phyloP scores from a whole-genome alignment of 345 rosid species.

The Crucihimalaya himalaica region DNA sequence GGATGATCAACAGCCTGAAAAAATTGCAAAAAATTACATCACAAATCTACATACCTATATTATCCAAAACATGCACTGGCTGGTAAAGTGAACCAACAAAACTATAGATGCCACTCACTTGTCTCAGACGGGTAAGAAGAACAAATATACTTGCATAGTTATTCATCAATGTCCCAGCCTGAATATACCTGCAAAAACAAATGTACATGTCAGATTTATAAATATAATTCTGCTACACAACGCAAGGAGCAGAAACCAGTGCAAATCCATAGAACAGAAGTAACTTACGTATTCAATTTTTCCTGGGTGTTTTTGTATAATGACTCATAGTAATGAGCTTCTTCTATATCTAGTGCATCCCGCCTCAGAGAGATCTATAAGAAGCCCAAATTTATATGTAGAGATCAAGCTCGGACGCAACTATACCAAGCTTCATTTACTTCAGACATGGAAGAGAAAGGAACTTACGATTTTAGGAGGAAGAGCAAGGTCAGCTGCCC shows the following conservation, averaged over 20 bases:
- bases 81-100: constrained; percentile 20
- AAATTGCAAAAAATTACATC: constrained; percentile 36
- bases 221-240: not conserved
- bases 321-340: constrained; percentile 84
- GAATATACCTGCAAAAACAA: constrained; percentile 62
- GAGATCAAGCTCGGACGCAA: constrained; percentile 12
- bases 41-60: constrained; percentile 19
- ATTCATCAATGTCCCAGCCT: constrained; percentile 86
- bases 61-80: not conserved
- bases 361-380: constrained; percentile 77
- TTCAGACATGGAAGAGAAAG: constrained; percentile 21
- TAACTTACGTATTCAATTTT: constrained; percentile 78
- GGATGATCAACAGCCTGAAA: constrained; percentile 97
- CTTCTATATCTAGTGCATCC: constrained; percentile 77
- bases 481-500: constrained; percentile 98
- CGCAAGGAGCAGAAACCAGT: constrained; percentile 25
- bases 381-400: constrained; percentile 2
- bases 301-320: constrained; percentile 83
- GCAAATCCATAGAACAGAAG: constrained; percentile 1
- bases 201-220: constrained; percentile 10
- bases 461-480: constrained; percentile 84
- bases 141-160: constrained; percentile 97
- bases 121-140: constrained; percentile 94
- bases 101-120: constrained; percentile 50
- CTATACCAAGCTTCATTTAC: constrained; percentile 11